Evolutionary conservation across 2,329 filamentous ascomycete species (phyloP).

Genomic region (Didymella segeticola): DNA sequence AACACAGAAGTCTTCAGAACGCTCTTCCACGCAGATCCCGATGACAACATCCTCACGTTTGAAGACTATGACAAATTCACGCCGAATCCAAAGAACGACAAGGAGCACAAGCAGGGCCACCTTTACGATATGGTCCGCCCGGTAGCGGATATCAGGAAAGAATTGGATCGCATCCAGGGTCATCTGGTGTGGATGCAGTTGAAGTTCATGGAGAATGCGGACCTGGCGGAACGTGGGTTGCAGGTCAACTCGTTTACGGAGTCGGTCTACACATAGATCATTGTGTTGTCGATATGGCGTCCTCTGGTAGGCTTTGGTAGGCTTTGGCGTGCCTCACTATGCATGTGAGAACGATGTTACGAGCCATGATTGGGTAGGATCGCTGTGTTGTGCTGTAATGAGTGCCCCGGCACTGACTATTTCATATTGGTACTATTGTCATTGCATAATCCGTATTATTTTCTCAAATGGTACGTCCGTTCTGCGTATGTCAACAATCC

Average conservation of each 20-base stretch:
- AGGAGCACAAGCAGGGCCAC: conserved; percentile 76
- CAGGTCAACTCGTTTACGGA: conserved; percentile 88
- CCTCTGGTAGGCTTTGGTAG: neutral
- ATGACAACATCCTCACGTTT: conserved; percentile 87
- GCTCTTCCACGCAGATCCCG: conserved; percentile 86
- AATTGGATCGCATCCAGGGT: conserved; percentile 80
- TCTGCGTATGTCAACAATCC: too few relatives aligned
- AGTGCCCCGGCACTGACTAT: too few relatives aligned
- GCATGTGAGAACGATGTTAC: neutral
- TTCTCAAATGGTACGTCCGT: neutral
- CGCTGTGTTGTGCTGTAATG: too few relatives aligned
- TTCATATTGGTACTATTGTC: neutral
- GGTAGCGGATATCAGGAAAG: conserved; percentile 72
- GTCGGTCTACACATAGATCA: conserved; percentile 72
- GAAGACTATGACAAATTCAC: conserved; percentile 84
- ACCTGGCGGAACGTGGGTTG: conserved; percentile 89
- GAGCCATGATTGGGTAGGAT: neutral
- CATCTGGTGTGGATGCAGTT: conserved; percentile 97
- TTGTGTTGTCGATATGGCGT: neutral
- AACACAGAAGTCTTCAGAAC: conserved; percentile 81
- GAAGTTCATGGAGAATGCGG: conserved; percentile 79
- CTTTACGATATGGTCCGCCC: conserved; percentile 75
- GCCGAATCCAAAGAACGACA: conserved; percentile 62
- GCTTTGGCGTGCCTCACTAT: neutral
- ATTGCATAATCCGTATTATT: neutral